Evolutionary conservation across 805 yeast genomes (phyloP), one percentile per base, ranked within the genome.

Genomic region (Metschnikowia koreensis): DNA sequence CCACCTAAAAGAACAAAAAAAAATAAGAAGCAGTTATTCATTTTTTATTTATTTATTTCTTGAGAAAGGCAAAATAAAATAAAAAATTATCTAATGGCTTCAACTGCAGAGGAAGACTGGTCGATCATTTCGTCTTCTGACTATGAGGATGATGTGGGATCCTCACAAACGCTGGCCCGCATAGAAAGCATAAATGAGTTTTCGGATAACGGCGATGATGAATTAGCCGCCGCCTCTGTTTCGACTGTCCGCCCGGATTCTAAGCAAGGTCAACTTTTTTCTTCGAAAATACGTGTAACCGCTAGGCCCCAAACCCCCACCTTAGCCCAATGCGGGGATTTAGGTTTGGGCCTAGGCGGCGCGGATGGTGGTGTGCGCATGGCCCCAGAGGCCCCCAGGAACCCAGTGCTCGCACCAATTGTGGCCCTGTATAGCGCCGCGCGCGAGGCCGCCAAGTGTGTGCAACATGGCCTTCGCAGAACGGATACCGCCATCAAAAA

Each of bases 81-180:
- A 31, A 31, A 31, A 29, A 31, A 31, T 37, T 27, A 9, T 26
- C 1, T 10, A 7, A 49, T 47, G 38, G 26, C 44, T 12, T 38
- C 47, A 31, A 45, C 54, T 17, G 54, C 60, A 31, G 77, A 74
- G 44, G 79, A 74, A 61, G 79, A 74, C 43, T 74, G 79, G 79
- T 67, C 78, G 7, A 69, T 74, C 39, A 74, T 74, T 17, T 71
- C 76, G 8, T 73, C 77, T 38, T 73, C 77, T 1, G 79, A 74
- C 41, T 50, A 68, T 40, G 73, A 69, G 36, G 75, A 70, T 12
- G 66, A 62, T 37, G 58, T 68, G 36, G 48, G 50, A 39, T 40
- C 47, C 33, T 33, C 51, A 12, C 47, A 31, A 40, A 26, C 43
- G 8, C 46, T 12, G 22, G 31, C 44, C 27, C 47, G 37, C 33